Percentiles rank a stretch among this genome's conserved stretches.
These are phyloP conservation scores for Spiromastix sp. DNA, from an alignment of 2,329 filamentous ascomycete species.

Conservation along the genomic window DNA sequence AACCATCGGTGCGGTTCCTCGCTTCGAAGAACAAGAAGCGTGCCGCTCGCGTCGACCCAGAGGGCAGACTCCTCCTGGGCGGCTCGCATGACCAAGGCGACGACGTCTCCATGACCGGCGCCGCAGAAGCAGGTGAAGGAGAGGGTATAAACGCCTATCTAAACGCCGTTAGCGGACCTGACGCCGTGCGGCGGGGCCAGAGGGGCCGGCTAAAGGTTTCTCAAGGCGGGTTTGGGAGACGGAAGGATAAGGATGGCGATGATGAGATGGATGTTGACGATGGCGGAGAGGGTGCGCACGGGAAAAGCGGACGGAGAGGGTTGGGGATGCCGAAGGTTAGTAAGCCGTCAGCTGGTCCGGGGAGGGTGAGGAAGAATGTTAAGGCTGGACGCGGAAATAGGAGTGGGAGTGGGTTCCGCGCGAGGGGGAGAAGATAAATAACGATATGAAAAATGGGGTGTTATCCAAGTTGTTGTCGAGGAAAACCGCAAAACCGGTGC, in stretches of 20 bases:
- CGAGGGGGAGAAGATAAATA: background rate
- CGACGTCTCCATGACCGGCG: background rate
- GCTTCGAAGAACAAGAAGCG: conserved; percentile 30
- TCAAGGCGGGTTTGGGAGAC: conserved; percentile 28
- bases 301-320: conserved; percentile 17
- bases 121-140: conserved; percentile 9
- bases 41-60: conserved; percentile 32
- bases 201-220: conserved; percentile 52
- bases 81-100: conserved; percentile 12
- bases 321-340: conserved; percentile 21
- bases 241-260: conserved; percentile 27
- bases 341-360: conserved; percentile 16
- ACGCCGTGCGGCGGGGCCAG: conserved; percentile 48
- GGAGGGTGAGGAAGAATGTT: conserved; percentile 9
- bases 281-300: conserved; percentile 24
- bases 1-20: conserved; percentile 48
- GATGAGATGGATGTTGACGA: conserved; percentile 39
- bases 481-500: no score
- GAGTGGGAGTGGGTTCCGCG: background rate
- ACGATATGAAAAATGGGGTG: no score
- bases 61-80: conserved; percentile 37
- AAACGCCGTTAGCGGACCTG: conserved; percentile 48
- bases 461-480: no score
- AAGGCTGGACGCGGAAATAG: conserved; percentile 6
- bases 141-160: conserved; percentile 49